phyloP scores from a whole-genome alignment of 169 alveolate species.

The Plasmodium yoelii region DNA sequence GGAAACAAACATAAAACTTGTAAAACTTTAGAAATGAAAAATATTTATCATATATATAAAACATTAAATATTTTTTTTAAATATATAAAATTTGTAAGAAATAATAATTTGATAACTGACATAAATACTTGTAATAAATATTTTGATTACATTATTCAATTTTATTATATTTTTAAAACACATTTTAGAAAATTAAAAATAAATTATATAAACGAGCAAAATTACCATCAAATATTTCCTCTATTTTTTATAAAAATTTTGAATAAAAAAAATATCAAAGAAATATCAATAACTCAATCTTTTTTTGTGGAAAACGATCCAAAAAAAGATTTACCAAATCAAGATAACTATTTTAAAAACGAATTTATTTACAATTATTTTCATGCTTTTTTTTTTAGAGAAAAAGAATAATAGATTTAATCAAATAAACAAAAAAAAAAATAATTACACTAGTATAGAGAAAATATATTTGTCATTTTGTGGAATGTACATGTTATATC shows the following conservation, averaged over 20 bases:
- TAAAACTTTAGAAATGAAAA: background rate
- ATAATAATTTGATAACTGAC: background rate
- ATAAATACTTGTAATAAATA: background rate
- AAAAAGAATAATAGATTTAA: background rate
- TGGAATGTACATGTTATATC: too few species aligned
- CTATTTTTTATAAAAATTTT: constrained; percentile 27
- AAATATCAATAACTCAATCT: constrained; percentile 1
- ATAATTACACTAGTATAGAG: background rate
- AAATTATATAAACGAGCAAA: constrained; percentile 13
- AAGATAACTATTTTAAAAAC: background rate
- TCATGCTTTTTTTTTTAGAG: background rate
- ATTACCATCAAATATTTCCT: constrained; percentile 19
- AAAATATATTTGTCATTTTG: too few species aligned
- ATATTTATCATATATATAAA: background rate
- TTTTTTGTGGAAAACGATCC: background rate
- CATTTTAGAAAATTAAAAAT: constrained; percentile 10
- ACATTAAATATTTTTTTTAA: background rate
- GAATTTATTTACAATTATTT: constrained; percentile 9
- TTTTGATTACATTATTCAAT: constrained; percentile 6
- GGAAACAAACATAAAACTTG: background rate
- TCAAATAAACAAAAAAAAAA: background rate
- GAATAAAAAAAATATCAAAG: constrained; percentile 29
- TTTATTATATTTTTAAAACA: constrained; percentile 49
- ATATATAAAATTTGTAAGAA: constrained; percentile 31
- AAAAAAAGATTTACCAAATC: background rate